A percentile compares a stretch with the other conserved stretches of the same genome.
phyloP scores from a whole-genome alignment of 306 rosid genomes.

The Cyclanthera cordifolia region DNA sequence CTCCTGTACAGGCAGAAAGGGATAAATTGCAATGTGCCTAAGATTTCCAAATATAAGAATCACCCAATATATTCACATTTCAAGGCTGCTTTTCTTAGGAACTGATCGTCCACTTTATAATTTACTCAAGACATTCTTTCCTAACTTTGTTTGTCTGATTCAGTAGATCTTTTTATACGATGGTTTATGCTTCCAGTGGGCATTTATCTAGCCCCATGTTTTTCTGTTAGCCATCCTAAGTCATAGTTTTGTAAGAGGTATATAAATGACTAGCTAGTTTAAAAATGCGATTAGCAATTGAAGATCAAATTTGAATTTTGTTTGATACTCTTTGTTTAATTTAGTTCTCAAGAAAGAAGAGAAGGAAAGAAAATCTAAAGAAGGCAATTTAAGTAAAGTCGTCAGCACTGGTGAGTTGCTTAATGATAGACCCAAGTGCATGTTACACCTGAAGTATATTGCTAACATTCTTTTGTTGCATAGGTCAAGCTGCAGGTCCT shows the following conservation, averaged over 20 bases:
- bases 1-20: background rate
- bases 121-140: background rate
- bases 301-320: background rate
- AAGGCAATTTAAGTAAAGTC: conserved; percentile 39
- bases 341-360: conserved; percentile 86
- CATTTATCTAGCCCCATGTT: background rate
- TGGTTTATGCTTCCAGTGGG: background rate
- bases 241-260: background rate
- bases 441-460: conserved; percentile 13
- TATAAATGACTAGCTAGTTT: background rate
- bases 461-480: conserved; percentile 7
- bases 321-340: conserved; percentile 11
- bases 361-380: conserved; percentile 61
- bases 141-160: background rate
- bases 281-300: background rate
- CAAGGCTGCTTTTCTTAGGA: background rate
- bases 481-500: conserved; percentile 58
- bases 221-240: background rate
- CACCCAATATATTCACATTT: background rate
- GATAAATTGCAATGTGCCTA: background rate
- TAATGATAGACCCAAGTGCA: conserved; percentile 6
- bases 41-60: conserved; percentile 1
- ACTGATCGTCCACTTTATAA: background rate
- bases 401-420: conserved; percentile 40
- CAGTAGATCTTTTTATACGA: background rate